Percentiles rank a stretch among this genome's conserved stretches.
phyloP scores from a whole-genome alignment of 2,329 filamentous ascomycete species.

The Fusarium guadeloupense region DNA sequence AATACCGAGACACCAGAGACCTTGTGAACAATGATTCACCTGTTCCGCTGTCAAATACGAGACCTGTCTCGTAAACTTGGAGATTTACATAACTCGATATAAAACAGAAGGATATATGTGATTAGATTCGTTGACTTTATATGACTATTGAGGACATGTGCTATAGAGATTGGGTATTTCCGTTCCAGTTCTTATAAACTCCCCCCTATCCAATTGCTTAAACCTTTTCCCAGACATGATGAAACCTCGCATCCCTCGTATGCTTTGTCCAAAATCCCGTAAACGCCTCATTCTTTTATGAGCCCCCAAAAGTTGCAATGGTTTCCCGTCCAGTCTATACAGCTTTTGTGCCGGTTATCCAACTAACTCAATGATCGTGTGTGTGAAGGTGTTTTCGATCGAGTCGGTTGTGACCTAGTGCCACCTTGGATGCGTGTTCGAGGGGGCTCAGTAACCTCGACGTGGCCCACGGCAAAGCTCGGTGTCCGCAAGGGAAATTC shows the following conservation, averaged over 20 bases:
- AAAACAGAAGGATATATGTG: not conserved
- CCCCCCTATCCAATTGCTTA: not conserved
- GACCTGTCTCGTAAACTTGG: not conserved
- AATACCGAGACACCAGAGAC: not conserved
- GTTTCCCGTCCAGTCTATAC: not conserved
- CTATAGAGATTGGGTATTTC: conserved; percentile 16
- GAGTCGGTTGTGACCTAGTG: conserved; percentile 1
- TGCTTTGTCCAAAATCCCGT: not conserved
- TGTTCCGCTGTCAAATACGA: not conserved
- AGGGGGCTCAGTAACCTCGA: conserved; percentile 29
- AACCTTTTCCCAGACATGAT: not conserved
- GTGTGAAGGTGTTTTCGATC: conserved; percentile 13
- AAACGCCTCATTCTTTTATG: not conserved
- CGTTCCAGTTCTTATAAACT: not conserved
- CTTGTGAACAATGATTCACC: not conserved
- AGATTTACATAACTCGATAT: not conserved
- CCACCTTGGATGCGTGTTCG: conserved; percentile 42
- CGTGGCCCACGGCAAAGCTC: conserved; percentile 17
- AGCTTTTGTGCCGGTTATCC: not conserved
- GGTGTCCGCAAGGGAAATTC: conserved; percentile 22
- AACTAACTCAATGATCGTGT: conserved; percentile 7
- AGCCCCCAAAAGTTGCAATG: not conserved
- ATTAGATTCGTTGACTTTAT: not conserved
- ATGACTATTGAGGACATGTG: not conserved
- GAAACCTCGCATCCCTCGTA: not conserved